These are phyloP conservation scores for Diaporthe longicolla DNA, from an alignment of 2,329 filamentous ascomycete genomes.

Conservation along the genomic window DNA sequence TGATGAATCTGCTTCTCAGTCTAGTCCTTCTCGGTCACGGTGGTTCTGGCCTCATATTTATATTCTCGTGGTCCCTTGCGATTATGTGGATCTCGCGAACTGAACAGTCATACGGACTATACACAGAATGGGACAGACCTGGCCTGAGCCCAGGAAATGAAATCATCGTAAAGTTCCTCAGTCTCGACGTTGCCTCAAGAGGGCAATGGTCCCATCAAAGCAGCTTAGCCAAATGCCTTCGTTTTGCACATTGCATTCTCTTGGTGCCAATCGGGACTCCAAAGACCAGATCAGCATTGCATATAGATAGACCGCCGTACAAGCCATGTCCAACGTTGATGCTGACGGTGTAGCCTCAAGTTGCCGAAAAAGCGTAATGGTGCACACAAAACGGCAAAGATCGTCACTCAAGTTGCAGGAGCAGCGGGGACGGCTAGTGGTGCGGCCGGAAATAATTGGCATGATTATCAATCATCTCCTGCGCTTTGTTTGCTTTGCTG, in stretches of 20 bases:
- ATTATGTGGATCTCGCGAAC: background rate
- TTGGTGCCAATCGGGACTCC: background rate
- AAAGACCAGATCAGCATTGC: background rate
- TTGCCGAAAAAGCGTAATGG: background rate
- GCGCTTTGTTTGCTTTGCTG: background rate
- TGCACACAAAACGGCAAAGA: constrained; percentile 8
- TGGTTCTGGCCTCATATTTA: background rate
- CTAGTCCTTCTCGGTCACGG: background rate
- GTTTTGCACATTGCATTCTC: background rate
- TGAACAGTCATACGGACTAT: background rate
- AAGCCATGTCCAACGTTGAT: background rate
- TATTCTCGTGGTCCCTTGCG: background rate
- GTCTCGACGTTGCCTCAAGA: background rate
- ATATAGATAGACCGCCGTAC: background rate
- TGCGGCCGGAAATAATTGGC: background rate
- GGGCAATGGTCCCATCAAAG: background rate
- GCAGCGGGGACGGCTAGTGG: no score
- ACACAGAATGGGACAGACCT: background rate
- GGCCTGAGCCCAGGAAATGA: background rate
- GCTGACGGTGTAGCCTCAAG: background rate
- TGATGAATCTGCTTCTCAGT: background rate
- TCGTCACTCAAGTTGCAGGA: background rate
- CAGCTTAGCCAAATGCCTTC: background rate
- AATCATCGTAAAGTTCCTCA: background rate
- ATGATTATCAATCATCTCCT: constrained; percentile 20